These are phyloP conservation scores for Hortiboletus campestris DNA, from an alignment of 768 basidiomycete genomes.

Conservation along the genomic window DNA sequence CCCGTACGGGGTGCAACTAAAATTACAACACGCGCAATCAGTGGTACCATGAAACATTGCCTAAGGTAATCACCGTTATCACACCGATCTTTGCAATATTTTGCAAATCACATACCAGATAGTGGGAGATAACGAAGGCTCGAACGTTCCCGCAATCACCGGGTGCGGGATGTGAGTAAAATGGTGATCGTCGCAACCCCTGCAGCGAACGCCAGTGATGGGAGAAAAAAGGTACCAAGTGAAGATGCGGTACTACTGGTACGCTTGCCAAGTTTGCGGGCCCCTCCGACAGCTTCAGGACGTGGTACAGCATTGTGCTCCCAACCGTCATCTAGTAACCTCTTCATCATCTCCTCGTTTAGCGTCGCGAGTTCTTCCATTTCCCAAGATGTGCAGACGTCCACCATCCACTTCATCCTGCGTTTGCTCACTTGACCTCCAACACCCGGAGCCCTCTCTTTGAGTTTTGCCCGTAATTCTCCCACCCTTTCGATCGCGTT, in stretches of 20 bases:
- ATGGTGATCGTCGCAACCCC: constrained; percentile 41
- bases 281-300: constrained; percentile 41
- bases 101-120: constrained; percentile 9
- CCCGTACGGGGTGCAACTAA: no score
- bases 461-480: constrained; percentile 63
- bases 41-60: background rate
- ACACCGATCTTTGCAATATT: background rate
- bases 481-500: constrained; percentile 81
- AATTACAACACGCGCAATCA: background rate
- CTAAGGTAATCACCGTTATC: constrained; percentile 3
- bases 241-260: background rate
- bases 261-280: constrained; percentile 10
- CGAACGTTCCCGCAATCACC: constrained; percentile 18
- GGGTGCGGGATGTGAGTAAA: constrained; percentile 31
- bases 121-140: background rate
- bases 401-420: constrained; percentile 92
- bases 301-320: constrained; percentile 55
- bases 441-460: constrained; percentile 78
- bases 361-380: constrained; percentile 76
- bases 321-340: constrained; percentile 84
- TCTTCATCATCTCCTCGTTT: constrained; percentile 61
- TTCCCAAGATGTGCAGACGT: constrained; percentile 81
- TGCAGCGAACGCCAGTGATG: constrained; percentile 39
- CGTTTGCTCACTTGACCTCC: constrained; percentile 73
- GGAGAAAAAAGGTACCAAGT: constrained; percentile 24